These are phyloP conservation scores for Phaffia rhodozyma DNA, from an alignment of 1,284 basidiomycete species.

Conservation along the genomic window DNA sequence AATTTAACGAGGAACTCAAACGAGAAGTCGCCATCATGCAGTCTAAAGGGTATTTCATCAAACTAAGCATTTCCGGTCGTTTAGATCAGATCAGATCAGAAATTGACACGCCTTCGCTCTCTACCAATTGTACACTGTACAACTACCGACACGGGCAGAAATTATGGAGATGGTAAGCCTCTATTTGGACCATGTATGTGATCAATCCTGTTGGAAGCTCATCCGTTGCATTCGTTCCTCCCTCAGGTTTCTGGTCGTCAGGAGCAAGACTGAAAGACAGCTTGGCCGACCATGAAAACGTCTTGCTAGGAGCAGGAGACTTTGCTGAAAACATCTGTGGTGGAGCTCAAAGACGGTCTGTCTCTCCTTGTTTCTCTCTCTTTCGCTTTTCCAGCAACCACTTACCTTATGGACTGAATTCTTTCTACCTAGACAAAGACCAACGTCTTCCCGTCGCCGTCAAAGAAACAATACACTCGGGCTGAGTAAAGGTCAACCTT, in stretches of 20 bases:
- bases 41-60: not conserved
- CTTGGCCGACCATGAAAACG: not conserved
- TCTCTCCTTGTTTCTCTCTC: not conserved
- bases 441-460: not conserved
- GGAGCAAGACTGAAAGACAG: not conserved
- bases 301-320: not conserved
- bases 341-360: too few relatives aligned
- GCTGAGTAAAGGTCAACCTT: too few relatives aligned
- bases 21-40: not conserved
- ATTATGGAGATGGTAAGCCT: constrained; percentile 6
- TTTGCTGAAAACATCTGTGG: too few relatives aligned
- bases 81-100: not conserved
- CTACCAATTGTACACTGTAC: not conserved
- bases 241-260: constrained; percentile 7
- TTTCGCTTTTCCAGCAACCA: not conserved
- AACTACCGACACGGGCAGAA: not conserved
- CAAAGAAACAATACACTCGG: not conserved
- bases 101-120: not conserved
- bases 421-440: not conserved
- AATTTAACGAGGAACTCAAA: not conserved
- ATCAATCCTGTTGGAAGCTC: not conserved
- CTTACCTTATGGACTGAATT: not conserved
- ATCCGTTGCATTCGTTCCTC: not conserved
- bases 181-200: not conserved
- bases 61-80: not conserved